Percentiles rank a stretch among this genome's conserved stretches.
Evolutionary conservation across 1,284 basidiomycete genomes (phyloP).

Genomic region (Mycosarcoma mackinlayi): DNA sequence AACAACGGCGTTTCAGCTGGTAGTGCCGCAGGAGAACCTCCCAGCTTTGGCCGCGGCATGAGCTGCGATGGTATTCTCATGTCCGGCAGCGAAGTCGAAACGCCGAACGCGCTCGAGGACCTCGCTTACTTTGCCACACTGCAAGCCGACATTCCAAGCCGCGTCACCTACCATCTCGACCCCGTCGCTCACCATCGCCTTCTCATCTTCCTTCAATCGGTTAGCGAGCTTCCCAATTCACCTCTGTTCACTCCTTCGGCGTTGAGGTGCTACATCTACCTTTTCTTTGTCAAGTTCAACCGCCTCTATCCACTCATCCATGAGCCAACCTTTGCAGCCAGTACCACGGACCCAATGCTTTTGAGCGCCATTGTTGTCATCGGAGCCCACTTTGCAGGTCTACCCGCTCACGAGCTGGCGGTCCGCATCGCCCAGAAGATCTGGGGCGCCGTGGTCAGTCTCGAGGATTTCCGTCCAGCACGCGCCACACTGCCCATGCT

Average conservation of each 20-base stretch:
- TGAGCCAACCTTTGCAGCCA: slow-evolving; percentile 53
- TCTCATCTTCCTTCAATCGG: slow-evolving; percentile 53
- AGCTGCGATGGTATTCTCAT: slow-evolving; percentile 36
- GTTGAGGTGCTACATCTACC: slow-evolving; percentile 53
- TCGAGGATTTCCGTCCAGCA: slow-evolving; percentile 57
- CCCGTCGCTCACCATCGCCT: slow-evolving; percentile 45
- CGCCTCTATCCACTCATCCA: slow-evolving; percentile 55
- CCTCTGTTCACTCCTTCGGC: slow-evolving; percentile 54
- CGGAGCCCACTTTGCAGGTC: slow-evolving; percentile 55
- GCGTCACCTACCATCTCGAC: slow-evolving; percentile 48
- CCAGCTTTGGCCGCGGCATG: slow-evolving; percentile 43
- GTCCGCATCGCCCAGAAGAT: slow-evolving; percentile 55
- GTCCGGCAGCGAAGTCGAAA: slow-evolving; percentile 47
- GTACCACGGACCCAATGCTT: slow-evolving; percentile 53
- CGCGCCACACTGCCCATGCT: slow-evolving; percentile 55
- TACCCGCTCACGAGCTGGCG: slow-evolving; percentile 52
- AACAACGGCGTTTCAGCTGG: slow-evolving; percentile 22
- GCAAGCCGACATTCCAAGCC: slow-evolving; percentile 52
- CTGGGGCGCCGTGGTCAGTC: slow-evolving; percentile 56
- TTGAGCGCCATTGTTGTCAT: slow-evolving; percentile 56
- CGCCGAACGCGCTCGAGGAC: slow-evolving; percentile 52
- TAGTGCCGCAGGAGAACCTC: slow-evolving; percentile 15
- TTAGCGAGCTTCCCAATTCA: slow-evolving; percentile 54
- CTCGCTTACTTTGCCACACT: slow-evolving; percentile 56
- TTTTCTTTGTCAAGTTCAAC: slow-evolving; percentile 60